Base-by-base conservation (phyloP, 2,329 filamentous ascomycete species). In the Septoria linicola region DNA sequence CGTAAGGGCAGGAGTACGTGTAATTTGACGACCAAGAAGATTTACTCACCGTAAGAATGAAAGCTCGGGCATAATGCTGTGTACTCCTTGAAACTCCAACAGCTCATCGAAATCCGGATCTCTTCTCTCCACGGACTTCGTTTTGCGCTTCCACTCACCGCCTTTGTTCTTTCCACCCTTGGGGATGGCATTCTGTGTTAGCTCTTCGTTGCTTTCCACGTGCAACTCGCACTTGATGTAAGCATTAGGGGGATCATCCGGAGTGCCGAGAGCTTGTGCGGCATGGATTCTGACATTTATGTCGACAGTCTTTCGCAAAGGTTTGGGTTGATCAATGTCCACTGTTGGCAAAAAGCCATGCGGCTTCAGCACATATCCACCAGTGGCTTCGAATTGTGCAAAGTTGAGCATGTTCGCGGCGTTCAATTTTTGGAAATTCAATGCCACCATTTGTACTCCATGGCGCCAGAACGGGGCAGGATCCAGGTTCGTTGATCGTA, bases 351-450 rank as follows among this genome's bases (percentile, higher is more conserved):
- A 84, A 68, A 90, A 93, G 13, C 85, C 85, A 25, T 78, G 68
- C 0, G 91, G 90, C 70, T 96, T 96, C 55, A 93, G 76, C 2
- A 91, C 82, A 88, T 89, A 96, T 34, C 92, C 91, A 35, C 81
- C 75, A 43, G 88, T 86, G 8, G 83, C 87, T 1, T 83, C 80
- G 70, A 96, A 96, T 89, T 95, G 93, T 61, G 83, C 91, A 65
- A 93, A 85, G 66, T 96, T 96, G 11, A 96, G 79, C 92, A 96
- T 96, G 85, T 95, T 95, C 25, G 89, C 90, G 61, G 89, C 86
- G 64, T 96, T 90, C 69, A 87, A 84, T 55, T 84, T 85, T 70
- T 97, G 91, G 89, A 91, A 97, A 72, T 96, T 96, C 54, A 97
- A 75, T 0, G 91, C 91, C 1, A 95, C 60, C 61, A 96, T 85